These are phyloP conservation scores for Perilla frutescens DNA, from an alignment of 257 asterid species.

Conservation along the genomic window DNA sequence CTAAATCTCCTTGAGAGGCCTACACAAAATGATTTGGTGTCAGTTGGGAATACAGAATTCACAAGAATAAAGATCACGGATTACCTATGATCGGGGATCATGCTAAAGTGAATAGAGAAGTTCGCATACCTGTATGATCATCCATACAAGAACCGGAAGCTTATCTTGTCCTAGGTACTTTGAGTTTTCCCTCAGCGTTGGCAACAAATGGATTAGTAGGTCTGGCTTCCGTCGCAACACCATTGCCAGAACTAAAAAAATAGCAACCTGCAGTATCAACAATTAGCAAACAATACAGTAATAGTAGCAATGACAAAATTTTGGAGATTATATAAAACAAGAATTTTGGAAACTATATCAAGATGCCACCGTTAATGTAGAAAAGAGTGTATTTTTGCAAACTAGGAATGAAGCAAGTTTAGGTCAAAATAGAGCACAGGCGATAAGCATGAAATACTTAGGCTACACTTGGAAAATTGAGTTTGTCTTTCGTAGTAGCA, in stretches of 20 bases:
- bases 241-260: constrained; percentile 67
- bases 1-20: constrained; percentile 82
- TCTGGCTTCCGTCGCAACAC: constrained; percentile 85
- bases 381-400: no score
- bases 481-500: no score
- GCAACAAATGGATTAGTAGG: constrained; percentile 54
- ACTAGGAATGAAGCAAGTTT: no score
- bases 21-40: constrained; percentile 34
- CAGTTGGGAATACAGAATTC: constrained; percentile 31
- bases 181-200: constrained; percentile 59
- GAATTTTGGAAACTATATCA: no score
- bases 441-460: no score
- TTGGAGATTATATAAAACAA: no score
- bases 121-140: constrained; percentile 66
- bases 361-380: no score
- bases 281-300: constrained; percentile 5
- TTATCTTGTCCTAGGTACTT: constrained; percentile 87
- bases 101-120: constrained; percentile 15
- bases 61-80: constrained; percentile 17
- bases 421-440: no score
- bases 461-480: no score
- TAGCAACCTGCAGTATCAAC: constrained; percentile 68
- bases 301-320: background rate
- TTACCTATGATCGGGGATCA: background rate
- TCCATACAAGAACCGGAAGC: constrained; percentile 72